Evolutionary conservation across 1,139 yeast genomes (phyloP), one percentile per base, ranked within the genome.

Genomic region (Zygoascus sp.): DNA sequence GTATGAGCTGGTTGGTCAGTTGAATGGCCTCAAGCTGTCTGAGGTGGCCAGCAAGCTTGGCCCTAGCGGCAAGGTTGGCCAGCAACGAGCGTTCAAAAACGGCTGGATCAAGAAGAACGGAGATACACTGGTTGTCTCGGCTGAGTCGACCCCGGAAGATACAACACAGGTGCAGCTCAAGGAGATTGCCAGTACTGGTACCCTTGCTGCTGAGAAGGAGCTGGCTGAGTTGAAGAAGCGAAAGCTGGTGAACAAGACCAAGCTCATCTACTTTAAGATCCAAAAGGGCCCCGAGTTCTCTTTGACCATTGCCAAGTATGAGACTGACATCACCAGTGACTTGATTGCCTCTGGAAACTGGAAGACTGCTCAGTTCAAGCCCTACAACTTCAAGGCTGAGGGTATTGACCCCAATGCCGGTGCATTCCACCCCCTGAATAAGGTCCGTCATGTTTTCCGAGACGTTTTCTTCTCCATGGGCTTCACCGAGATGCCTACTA

Each of bases 381-480:
- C 96, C 35, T 94, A 92, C 72, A 92, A 92, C 72, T 92, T 94
- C 75, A 79, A 88, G 62, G 88, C 97, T 44, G 96, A 92, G 72
- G 98, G 99, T 64, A 79, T 87, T 42, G 73, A 75, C 56, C 94
- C 97, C 45, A 74, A 72, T 41, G 79, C 95, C 21, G 99, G 99
- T 64, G 95, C 98, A 39, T 76, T 92, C 61, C 99, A 92, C 69
- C 99, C 99, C 32, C 76, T 92, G 62, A 88, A 81, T 73, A 92
- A 92, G 70, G 97, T 92, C 50, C 81, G 97, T 62, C 97, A 90
- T 69, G 98, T 94, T 69, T 94, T 92, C 71, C 80, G 98, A 73
- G 96, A 90, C 67, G 90, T 94, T 63, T 92, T 94, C 79, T 92
- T 92, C 72, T 81, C 94, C 39, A 81, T 92, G 89, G 99, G 99